Evolutionary conservation across 306 rosid species (phyloP), one percentile per base, ranked within the genome.

Genomic region (Cucumis sativus): DNA sequence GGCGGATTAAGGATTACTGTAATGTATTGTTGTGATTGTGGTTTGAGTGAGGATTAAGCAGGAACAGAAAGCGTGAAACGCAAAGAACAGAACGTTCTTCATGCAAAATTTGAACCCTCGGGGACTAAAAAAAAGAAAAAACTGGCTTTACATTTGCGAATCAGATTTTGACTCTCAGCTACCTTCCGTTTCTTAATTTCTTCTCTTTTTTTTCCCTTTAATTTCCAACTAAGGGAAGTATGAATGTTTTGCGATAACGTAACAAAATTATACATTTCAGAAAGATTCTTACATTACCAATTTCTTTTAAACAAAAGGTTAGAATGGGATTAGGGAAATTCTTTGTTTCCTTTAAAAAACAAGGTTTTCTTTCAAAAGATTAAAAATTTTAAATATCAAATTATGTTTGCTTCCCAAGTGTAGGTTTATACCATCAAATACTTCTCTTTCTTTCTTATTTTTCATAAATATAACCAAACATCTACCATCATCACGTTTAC

Each of bases 21-120:
- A 25, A 10, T 62, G 35, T 28, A 4, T 23, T 23, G 13, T 10
- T 9, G 15, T 65, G 20, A 17, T 67, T 47, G 62, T 67, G 74
- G 18, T 66, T 84, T 81, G 90, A 87, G 88, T 83, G 56, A 33
- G 58, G 75, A 56, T 67, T 8, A 79, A 80, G 80, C 45, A 49
- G 76, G 76, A 20, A 21, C 41, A 25, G 68, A 66, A 76, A 65
- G 45, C 77, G 86, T 60, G 65, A 66, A 82, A 67, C 76, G 80
- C 75, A 70, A 23, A 4, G 75, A 70, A 70, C 75, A 12, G 8
- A 47, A 23, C 56, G 58, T 43, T 6, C 20, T 43, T 23, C 56
- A 23, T 45, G 40, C 55, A 70, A 70, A 23, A 20, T 68, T 66
- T 66, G 18, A 66, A 41, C 72, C 15, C 49, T 65, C 49, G 9